Evolutionary conservation across 1,284 basidiomycete species (phyloP).

Genomic region (Ustilago nuda): DNA sequence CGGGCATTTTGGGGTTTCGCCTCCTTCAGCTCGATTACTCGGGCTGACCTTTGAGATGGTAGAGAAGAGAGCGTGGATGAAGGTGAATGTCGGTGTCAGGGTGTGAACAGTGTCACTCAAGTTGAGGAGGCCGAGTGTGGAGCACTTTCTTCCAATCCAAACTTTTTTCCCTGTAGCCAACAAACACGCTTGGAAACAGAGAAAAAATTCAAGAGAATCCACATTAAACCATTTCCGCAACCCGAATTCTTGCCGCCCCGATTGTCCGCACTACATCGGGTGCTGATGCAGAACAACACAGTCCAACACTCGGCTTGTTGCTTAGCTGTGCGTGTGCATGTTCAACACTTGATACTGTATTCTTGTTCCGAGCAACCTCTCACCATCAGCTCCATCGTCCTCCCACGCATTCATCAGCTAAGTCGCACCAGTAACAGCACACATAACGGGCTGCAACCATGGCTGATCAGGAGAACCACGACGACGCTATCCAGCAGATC

Average conservation of each 20-base stretch:
- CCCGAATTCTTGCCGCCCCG: slow-evolving; percentile 3
- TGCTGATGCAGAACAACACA: slow-evolving; percentile 9
- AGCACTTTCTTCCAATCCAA: slow-evolving; percentile 11
- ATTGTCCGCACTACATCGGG: neutral
- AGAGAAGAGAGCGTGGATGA: neutral
- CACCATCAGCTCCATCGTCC: neutral
- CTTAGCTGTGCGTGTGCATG: slow-evolving; percentile 1
- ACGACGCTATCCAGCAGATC: slow-evolving; percentile 41
- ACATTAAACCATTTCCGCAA: slow-evolving; percentile 10
- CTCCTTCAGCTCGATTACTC: neutral
- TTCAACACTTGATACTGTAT: slow-evolving; percentile 32
- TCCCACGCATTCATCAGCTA: neutral
- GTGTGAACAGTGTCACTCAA: neutral
- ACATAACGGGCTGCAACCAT: slow-evolving; percentile 10
- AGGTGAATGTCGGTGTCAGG: slow-evolving; percentile 3
- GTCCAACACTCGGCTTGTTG: slow-evolving; percentile 16
- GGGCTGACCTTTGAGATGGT: neutral
- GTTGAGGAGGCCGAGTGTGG: slow-evolving; percentile 6
- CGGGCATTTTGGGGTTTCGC: slow-evolving; percentile 35
- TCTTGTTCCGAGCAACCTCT: slow-evolving; percentile 1
- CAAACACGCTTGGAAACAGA: neutral
- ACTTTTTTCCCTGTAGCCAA: slow-evolving; percentile 1
- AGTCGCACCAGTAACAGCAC: neutral
- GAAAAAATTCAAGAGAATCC: slow-evolving; percentile 9
- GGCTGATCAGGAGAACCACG: slow-evolving; percentile 37